phyloP scores from a whole-genome alignment of 1,284 basidiomycete species.

The Heterobasidion annosum region DNA sequence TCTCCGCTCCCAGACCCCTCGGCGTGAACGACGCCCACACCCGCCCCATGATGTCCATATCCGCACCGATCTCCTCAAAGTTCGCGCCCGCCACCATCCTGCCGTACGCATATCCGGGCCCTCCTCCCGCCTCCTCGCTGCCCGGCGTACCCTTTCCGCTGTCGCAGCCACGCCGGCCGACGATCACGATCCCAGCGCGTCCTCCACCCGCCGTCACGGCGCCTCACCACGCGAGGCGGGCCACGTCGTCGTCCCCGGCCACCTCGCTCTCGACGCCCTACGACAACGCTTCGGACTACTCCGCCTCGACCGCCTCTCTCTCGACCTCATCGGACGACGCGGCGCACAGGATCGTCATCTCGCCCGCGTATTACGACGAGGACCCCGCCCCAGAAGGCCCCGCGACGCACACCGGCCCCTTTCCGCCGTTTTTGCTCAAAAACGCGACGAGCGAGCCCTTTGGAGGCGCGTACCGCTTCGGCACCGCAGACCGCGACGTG shows the following conservation, averaged over 20 bases:
- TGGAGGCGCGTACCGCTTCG: conserved; percentile 7
- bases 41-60: conserved; percentile 13
- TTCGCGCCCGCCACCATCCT: background rate
- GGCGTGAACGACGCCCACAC: conserved; percentile 8
- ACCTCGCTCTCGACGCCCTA: background rate
- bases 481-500: conserved; percentile 1
- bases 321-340: conserved; percentile 3
- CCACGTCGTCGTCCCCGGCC: background rate
- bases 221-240: background rate
- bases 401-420: conserved; percentile 23
- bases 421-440: conserved; percentile 4
- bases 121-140: background rate
- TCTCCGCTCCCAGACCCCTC: conserved; percentile 37
- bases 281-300: background rate
- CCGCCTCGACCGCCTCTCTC: background rate
- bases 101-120: background rate
- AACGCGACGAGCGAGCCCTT: conserved; percentile 4
- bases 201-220: background rate
- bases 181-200: background rate
- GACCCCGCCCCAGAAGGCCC: conserved; percentile 46
- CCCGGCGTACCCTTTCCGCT: background rate
- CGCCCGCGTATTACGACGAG: conserved; percentile 53
- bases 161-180: background rate
- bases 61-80: conserved; percentile 8
- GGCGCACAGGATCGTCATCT: conserved; percentile 37